Evolutionary conservation across 139 green algal species (phyloP).

Genomic region (Coelastrella sp.): DNA sequence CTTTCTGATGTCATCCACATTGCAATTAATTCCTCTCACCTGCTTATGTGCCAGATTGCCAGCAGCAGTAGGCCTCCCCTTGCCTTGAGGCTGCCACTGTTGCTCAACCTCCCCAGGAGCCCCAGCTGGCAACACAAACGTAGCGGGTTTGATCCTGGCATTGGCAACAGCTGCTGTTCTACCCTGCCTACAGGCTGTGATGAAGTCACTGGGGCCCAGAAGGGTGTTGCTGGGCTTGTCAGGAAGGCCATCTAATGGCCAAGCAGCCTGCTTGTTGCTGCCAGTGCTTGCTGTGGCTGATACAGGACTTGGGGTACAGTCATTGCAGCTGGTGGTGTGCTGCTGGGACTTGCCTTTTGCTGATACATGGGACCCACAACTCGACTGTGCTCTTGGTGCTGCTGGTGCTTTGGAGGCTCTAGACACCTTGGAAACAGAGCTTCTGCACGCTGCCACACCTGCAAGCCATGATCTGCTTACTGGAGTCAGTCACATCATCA

Average conservation of each 20-base stretch:
- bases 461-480: not conserved
- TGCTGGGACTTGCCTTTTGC: not conserved
- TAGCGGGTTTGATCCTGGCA: not conserved
- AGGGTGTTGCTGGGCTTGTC: conserved; percentile 1
- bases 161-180: not conserved
- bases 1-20: too few relatives aligned
- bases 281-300: not conserved
- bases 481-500: too few relatives aligned
- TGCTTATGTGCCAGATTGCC: not conserved
- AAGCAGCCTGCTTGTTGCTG: not conserved
- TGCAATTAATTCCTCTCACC: too few relatives aligned
- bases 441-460: not conserved
- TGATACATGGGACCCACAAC: not conserved
- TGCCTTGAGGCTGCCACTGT: conserved; percentile 16
- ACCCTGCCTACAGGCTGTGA: not conserved
- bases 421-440: not conserved
- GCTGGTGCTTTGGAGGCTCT: not conserved
- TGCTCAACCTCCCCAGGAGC: not conserved
- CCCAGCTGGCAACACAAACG: conserved; percentile 19
- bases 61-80: not conserved
- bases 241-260: not conserved
- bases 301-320: not conserved
- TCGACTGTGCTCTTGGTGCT: not conserved
- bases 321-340: not conserved
- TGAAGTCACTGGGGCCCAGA: conserved; percentile 3